These are phyloP conservation scores for Mycotypha africana DNA, from an alignment of 371 early-diverging fungal genomes.

Conservation along the genomic window DNA sequence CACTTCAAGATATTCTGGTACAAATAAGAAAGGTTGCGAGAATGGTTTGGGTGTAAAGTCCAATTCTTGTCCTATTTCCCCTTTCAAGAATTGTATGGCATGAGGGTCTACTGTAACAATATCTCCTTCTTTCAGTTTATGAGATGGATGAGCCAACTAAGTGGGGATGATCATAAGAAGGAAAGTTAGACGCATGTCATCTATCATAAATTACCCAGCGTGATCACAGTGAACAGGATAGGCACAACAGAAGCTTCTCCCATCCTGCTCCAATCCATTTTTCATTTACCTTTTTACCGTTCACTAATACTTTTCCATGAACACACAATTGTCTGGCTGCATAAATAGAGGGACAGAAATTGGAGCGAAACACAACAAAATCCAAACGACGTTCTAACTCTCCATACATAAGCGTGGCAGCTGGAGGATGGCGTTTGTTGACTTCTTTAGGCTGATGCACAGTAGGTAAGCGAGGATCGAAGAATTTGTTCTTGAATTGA, in stretches of 20 bases:
- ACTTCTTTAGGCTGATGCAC: conserved; percentile 47
- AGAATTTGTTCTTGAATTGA: conserved; percentile 70
- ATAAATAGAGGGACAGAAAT: conserved; percentile 83
- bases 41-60: conserved; percentile 73
- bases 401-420: conserved; percentile 79
- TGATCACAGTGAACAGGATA: no score
- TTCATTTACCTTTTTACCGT: conserved; percentile 84
- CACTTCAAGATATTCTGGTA: conserved; percentile 95
- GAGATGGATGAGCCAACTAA: conserved; percentile 69
- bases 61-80: conserved; percentile 48
- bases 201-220: no score
- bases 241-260: no score
- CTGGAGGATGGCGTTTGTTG: conserved; percentile 62
- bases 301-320: conserved; percentile 87
- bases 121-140: conserved; percentile 85
- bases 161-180: neutral
- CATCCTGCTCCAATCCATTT: no score
- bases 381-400: conserved; percentile 90
- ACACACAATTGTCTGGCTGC: conserved; percentile 80
- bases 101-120: conserved; percentile 80
- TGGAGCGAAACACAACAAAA: conserved; percentile 86
- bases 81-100: conserved; percentile 69
- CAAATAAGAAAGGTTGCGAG: conserved; percentile 94
- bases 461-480: conserved; percentile 68
- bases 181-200: neutral